phyloP scores from a whole-genome alignment of 1,284 basidiomycete species.

The Boletus sp. region DNA sequence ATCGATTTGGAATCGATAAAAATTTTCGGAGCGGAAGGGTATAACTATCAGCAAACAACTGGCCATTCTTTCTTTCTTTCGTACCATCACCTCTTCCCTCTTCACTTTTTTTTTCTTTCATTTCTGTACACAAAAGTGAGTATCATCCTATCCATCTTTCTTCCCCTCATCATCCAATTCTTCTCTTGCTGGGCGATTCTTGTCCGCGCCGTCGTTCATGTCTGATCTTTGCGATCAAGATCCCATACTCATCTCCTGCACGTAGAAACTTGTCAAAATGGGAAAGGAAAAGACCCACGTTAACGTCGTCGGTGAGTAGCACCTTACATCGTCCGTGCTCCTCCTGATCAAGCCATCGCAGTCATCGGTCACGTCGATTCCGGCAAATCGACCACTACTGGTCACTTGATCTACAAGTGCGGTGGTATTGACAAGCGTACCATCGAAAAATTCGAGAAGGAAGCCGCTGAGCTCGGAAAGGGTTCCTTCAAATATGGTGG shows the following conservation, averaged over 20 bases:
- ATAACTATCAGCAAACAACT: conserved; percentile 56
- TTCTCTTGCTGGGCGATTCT: background rate
- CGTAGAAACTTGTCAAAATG: conserved; percentile 64
- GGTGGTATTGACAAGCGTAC: conserved; percentile 99
- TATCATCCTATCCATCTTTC: conserved; percentile 12
- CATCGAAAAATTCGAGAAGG: conserved; percentile 99
- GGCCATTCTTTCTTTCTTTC: conserved; percentile 41
- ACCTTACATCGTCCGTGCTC: conserved; percentile 2
- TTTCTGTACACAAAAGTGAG: conserved; percentile 47
- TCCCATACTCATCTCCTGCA: conserved; percentile 26
- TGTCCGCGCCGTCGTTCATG: conserved; percentile 16
- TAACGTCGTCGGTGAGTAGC: conserved; percentile 83
- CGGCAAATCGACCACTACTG: conserved; percentile 99
- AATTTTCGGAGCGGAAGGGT: conserved; percentile 44
- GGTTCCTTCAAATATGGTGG: conserved; percentile 98
- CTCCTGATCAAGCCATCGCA: conserved; percentile 41
- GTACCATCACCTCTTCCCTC: conserved; percentile 47
- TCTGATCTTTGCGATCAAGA: conserved; percentile 31
- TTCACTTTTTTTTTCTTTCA: conserved; percentile 34
- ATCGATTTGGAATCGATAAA: conserved; percentile 58
- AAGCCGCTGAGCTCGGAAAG: conserved; percentile 99
- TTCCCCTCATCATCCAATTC: background rate
- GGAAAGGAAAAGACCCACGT: conserved; percentile 87
- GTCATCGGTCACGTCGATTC: conserved; percentile 98
- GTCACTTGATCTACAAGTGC: conserved; percentile 99